Percentiles rank a stretch among this genome's conserved stretches.
Conservation (phyloP, 2,329 filamentous ascomycete genomes). For the Penicillium sp. region DNA sequence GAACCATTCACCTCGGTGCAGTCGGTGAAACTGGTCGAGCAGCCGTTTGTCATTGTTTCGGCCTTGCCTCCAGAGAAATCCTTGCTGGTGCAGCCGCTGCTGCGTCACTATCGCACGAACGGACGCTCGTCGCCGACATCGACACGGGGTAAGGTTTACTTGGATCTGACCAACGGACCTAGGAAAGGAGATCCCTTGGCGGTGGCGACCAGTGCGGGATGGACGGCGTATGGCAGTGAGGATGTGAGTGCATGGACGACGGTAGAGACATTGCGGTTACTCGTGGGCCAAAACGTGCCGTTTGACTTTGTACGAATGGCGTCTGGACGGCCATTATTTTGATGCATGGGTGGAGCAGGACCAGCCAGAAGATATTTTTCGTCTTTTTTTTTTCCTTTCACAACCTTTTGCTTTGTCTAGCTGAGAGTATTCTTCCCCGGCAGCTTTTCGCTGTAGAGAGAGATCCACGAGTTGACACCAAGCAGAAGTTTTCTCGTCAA, state of each 20-base stretch:
- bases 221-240: constrained; percentile 70
- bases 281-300: constrained; percentile 80
- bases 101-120: constrained; percentile 61
- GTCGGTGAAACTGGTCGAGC: constrained; percentile 70
- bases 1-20: constrained; percentile 64
- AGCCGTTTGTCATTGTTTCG: constrained; percentile 76
- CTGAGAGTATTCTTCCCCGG: too few species aligned
- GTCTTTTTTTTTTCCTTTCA: too few species aligned
- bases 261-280: constrained; percentile 68
- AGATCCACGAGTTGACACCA: too few species aligned
- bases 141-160: constrained; percentile 61
- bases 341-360: too few species aligned
- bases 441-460: too few species aligned
- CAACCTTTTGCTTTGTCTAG: too few species aligned
- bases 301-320: constrained; percentile 81
- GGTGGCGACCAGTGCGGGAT: constrained; percentile 68
- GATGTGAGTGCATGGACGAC: constrained; percentile 81
- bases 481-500: too few species aligned
- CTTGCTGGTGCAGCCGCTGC: constrained; percentile 67
- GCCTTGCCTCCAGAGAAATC: constrained; percentile 73
- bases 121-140: constrained; percentile 33
- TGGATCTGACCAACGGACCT: constrained; percentile 67
- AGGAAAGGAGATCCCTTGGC: constrained; percentile 63
- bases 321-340: constrained; percentile 51
- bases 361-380: too few species aligned